Conservation (phyloP, 208 protist genomes). For the Acanthamoeba lenticulata region DNA sequence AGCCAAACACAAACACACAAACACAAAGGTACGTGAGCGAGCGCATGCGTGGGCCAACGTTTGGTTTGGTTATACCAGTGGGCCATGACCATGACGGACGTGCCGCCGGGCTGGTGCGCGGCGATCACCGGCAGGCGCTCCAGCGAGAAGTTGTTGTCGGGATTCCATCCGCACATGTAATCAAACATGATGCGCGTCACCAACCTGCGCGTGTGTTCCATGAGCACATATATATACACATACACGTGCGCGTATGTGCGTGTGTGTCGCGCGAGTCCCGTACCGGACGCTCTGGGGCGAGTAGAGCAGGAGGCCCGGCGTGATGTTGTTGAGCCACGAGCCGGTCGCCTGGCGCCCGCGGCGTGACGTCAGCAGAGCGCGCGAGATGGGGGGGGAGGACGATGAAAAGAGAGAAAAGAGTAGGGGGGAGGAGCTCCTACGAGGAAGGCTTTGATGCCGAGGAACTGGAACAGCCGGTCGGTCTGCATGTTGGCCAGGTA, state of each 20-base stretch:
- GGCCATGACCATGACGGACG: conserved; percentile 56
- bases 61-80: neutral
- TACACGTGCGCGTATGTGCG: too few relatives aligned
- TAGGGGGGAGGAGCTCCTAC: neutral
- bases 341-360: neutral
- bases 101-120: conserved; percentile 45
- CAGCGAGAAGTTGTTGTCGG: conserved; percentile 45
- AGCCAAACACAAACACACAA: neutral
- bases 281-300: neutral
- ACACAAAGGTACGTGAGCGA: neutral
- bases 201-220: neutral
- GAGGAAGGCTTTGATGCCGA: conserved; percentile 56
- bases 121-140: conserved; percentile 37
- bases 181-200: conserved; percentile 9
- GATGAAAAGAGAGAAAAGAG: neutral
- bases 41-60: neutral
- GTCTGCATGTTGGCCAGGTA: conserved; percentile 55
- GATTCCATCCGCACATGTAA: conserved; percentile 51
- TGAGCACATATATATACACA: too few relatives aligned
- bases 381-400: neutral
- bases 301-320: neutral
- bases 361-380: neutral
- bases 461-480: conserved; percentile 35
- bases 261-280: too few relatives aligned
- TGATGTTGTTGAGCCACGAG: neutral